Percentiles rank a stretch among this genome's conserved stretches.
Evolutionary conservation across 2,329 filamentous ascomycete species (phyloP).

Genomic region (Mycosphaerella arachidis): DNA sequence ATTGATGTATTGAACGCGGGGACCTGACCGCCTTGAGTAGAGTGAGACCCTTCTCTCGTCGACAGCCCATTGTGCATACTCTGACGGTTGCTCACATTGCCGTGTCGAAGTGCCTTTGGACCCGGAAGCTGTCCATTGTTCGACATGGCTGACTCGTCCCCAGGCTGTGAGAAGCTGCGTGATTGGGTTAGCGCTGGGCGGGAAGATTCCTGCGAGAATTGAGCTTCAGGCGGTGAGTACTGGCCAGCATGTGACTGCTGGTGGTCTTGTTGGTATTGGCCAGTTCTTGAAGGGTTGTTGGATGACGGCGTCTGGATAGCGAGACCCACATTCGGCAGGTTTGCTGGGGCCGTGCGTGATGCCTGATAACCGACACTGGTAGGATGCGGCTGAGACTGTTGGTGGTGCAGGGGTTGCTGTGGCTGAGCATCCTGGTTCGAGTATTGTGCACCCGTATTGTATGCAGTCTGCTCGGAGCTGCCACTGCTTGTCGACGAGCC

Average conservation of each 20-base stretch:
- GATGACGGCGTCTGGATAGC: constrained; percentile 24
- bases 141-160: constrained; percentile 31
- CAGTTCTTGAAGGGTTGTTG: constrained; percentile 12
- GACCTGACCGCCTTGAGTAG: constrained; percentile 23
- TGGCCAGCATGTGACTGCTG: constrained; percentile 18
- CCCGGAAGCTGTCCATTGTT: constrained; percentile 29
- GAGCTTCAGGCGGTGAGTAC: constrained; percentile 20
- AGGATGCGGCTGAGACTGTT: constrained; percentile 28
- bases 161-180: constrained; percentile 30
- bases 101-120: constrained; percentile 24
- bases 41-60: constrained; percentile 25
- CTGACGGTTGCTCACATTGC: constrained; percentile 29
- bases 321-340: constrained; percentile 23
- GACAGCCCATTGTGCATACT: constrained; percentile 32
- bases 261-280: constrained; percentile 6
- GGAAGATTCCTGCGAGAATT: constrained; percentile 22
- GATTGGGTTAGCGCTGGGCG: constrained; percentile 23
- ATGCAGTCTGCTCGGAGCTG: constrained; percentile 14
- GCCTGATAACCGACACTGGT: constrained; percentile 21
- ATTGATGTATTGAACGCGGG: constrained; percentile 44
- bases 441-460: constrained; percentile 14
- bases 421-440: constrained; percentile 24
- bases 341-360: constrained; percentile 19
- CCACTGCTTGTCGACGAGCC: constrained; percentile 10
- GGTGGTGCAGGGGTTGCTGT: constrained; percentile 28